Percentiles rank a stretch among this genome's conserved stretches.
phyloP scores from a whole-genome alignment of 2,329 filamentous ascomycete species.

The Cladophialophora psammophila region DNA sequence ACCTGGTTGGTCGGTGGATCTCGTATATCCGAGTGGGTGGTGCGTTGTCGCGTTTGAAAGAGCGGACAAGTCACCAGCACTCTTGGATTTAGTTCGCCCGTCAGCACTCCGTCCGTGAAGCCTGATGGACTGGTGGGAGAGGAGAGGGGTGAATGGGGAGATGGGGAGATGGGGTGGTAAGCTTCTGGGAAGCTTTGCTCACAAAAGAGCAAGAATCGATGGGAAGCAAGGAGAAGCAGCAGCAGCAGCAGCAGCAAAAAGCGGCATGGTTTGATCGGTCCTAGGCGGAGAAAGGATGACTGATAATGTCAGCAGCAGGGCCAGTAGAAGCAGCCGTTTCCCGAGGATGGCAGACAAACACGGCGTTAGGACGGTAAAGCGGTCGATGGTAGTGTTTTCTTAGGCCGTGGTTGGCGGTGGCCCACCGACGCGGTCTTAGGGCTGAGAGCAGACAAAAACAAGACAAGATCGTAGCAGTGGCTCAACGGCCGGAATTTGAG shows the following conservation, averaged over 20 bases:
- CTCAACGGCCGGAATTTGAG: background rate
- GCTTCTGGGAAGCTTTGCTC: background rate
- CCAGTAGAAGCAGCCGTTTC: background rate
- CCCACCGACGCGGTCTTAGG: background rate
- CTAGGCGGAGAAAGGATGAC: constrained; percentile 2
- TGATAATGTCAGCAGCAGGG: constrained; percentile 17
- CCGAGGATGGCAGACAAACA: background rate
- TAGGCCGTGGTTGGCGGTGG: background rate
- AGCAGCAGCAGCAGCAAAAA: background rate
- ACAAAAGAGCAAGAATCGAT: background rate
- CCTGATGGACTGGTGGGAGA: background rate
- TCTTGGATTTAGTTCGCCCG: background rate
- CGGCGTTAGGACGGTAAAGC: constrained; percentile 10
- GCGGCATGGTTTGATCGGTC: constrained; percentile 4
- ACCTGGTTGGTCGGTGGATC: background rate
- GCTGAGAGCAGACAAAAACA: background rate
- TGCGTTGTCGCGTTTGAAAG: background rate
- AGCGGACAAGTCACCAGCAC: too few relatives aligned
- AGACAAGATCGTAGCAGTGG: background rate
- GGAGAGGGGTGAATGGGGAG: background rate
- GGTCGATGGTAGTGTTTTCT: background rate
- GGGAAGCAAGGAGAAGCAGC: background rate
- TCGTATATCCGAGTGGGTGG: background rate
- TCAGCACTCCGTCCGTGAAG: constrained; percentile 3
- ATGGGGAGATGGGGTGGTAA: background rate